Evolutionary conservation across 352 stramenopile genomes (phyloP).

Genomic region (Phytophthora megakarya): DNA sequence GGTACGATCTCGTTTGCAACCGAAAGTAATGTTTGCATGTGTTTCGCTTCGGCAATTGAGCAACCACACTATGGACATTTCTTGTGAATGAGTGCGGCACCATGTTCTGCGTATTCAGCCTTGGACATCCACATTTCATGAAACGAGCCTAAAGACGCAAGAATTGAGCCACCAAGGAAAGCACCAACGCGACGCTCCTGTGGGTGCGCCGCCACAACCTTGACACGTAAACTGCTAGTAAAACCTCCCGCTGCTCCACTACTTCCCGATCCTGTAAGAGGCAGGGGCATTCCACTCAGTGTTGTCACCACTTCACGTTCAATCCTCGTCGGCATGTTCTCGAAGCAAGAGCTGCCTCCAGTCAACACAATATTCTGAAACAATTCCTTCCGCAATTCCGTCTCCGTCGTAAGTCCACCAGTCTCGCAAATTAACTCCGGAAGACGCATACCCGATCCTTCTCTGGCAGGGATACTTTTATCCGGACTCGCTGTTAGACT

Average conservation of each 20-base stretch:
- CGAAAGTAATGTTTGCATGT: too few relatives aligned
- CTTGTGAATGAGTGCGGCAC: background rate
- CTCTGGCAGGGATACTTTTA: background rate
- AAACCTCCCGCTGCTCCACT: conserved; percentile 19
- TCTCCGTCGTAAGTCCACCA: conserved; percentile 64
- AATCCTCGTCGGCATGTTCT: conserved; percentile 73
- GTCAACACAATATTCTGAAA: conserved; percentile 86
- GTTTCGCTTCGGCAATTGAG: too few relatives aligned
- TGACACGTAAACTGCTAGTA: conserved; percentile 62
- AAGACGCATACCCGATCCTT: conserved; percentile 46
- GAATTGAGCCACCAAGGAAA: conserved; percentile 96
- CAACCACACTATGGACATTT: background rate
- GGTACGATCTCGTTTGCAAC: too few relatives aligned
- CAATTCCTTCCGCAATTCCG: conserved; percentile 76
- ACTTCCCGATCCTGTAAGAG: conserved; percentile 20
- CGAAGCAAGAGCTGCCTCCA: conserved; percentile 81
- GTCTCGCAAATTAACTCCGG: conserved; percentile 71
- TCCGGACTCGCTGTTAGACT: background rate
- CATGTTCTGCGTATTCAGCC: conserved; percentile 96
- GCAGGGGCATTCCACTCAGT: conserved; percentile 44
- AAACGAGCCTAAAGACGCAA: conserved; percentile 97
- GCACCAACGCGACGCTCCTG: conserved; percentile 72
- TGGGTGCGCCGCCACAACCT: conserved; percentile 66
- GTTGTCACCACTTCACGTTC: conserved; percentile 67
- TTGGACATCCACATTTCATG: conserved; percentile 99